Base-by-base conservation (phyloP, 371 early-diverging fungal species). In the Mucor sp. region DNA sequence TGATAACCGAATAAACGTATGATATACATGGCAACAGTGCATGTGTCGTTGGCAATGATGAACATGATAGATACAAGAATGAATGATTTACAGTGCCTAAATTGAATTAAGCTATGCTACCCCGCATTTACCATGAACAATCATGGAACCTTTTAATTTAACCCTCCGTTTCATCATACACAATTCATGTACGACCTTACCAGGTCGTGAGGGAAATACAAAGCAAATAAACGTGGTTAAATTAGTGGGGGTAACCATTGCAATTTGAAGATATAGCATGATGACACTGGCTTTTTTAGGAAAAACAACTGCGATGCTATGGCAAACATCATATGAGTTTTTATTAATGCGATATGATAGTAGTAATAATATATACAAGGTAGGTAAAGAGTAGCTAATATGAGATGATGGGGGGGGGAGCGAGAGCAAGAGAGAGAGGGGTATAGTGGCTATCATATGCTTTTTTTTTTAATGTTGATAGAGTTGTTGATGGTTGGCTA, bases 401-500 rank as follows among this genome's bases (percentile, higher is more conserved):
- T 53, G 47, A 47, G n/a, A 21, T 47, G 21, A 47, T 9, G 19
- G 27, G 27, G 9, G 50, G 9, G 25, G 4, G 37, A 37, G 14
- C 14, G 14, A 37, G 37, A 37, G 37, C 35, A 35, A 35, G 8
- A 37, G 37, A 6, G 41, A 41, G 41, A 41, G 17, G 53, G 53
- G 53, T 53, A 53, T 53, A 23, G 27, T 27, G 25, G 14, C 5
- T 14, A 27, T 11, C 53, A 53, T 41, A 17, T 14, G 39, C 15
- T 3, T 14, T 15, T 4, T 28, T 69, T 4, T 28, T 69, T 66
- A 79, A 61, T 79, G 79, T 58, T 68, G 72, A 62, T 79, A 79
- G n/a, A 79, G 48, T 67, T 79, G 79, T 65, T 79, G 76, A 59
- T 79, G 79, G 41, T 79, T 79, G 37, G 70, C 72, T 4, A 79